Evolutionary conservation across 2,329 filamentous ascomycete genomes (phyloP), one percentile per base, ranked within the genome.

Genomic region (Aspergillus sclerotialis): DNA sequence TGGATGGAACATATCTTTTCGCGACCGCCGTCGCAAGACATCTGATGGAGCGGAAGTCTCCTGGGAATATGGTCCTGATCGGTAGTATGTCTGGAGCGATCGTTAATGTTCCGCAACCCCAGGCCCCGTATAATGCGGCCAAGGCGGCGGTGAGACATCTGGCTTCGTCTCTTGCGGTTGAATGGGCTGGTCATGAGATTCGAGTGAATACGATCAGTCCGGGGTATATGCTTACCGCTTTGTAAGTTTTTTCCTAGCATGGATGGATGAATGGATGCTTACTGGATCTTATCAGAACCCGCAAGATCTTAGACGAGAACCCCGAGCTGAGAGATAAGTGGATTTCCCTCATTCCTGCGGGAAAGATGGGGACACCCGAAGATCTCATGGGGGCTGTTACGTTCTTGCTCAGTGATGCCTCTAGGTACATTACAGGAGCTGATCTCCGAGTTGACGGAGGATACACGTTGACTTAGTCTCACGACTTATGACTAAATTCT

Each of bases 151-250:
- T 96, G 29, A 75, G 89, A 42, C 90, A 96, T 64, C 66, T 96
- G 40, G 88, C 87, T 9, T 76, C 84, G 24, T 92, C 84, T 45
- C 72, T 95, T 50, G 89, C 89, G 23, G 89, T 95, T 32, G 92
- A 96, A 64, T 96, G 92, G 90, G 88, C 90, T 0, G 73, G 80
- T 48, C 78, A 82, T 24, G 82, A 82, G 47, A 94, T 96, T 55
- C 78, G 90, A 23, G 90, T 96, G 48, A 96, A 96, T 69, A 92
- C 85, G 64, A 92, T 96, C 59, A 88, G 82, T 18, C 90, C 90
- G 0, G 90, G 92, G 28, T 96, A 96, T 65, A 96, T 96, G 90
- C 69, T 94, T 47, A 95, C 90, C 11, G 84, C 88, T 38, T 67
- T 95, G 84, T 90, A 72, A 76, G 83, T 67, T 23, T 39, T n/a